Percentiles rank a stretch among this genome's conserved stretches.
These are phyloP conservation scores for Haberlea rhodopensis DNA, from an alignment of 257 asterid species.

Conservation along the genomic window DNA sequence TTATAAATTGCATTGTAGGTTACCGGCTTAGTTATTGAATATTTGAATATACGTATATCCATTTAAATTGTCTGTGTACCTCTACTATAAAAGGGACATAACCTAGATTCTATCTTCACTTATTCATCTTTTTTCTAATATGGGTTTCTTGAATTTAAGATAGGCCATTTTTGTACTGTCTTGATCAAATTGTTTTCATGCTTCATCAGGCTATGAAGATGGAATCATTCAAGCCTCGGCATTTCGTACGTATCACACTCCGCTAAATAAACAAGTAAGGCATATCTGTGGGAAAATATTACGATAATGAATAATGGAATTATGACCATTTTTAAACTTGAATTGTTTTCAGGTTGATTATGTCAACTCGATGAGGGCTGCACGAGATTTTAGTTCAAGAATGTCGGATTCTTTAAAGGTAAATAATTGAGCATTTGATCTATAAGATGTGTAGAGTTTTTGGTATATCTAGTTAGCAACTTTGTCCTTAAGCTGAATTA, in stretches of 20 bases:
- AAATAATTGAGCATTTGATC: slow-evolving; percentile 4
- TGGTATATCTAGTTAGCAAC: slow-evolving; percentile 6
- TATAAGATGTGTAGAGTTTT: background rate
- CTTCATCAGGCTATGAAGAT: slow-evolving; percentile 61
- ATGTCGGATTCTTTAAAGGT: slow-evolving; percentile 83
- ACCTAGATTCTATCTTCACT: background rate
- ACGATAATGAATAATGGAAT: background rate
- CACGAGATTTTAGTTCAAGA: slow-evolving; percentile 84
- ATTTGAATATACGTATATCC: background rate
- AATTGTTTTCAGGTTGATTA: slow-evolving; percentile 56
- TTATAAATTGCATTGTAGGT: too few relatives aligned
- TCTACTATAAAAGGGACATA: background rate
- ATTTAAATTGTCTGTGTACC: background rate
- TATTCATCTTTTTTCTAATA: background rate
- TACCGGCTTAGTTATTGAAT: background rate
- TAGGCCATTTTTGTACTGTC: slow-evolving; percentile 12
- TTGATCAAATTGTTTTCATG: slow-evolving; percentile 23
- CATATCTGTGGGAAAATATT: background rate
- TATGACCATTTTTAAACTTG: background rate
- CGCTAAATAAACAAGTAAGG: slow-evolving; percentile 85
- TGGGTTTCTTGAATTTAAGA: background rate
- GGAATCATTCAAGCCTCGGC: slow-evolving; percentile 85
- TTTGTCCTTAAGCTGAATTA: background rate
- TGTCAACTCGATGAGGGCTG: slow-evolving; percentile 96
- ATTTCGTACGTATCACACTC: slow-evolving; percentile 93